Evolutionary conservation across 768 basidiomycete genomes (phyloP), one percentile per base, ranked within the genome.

Genomic region (Cystobasidium ongulense): DNA sequence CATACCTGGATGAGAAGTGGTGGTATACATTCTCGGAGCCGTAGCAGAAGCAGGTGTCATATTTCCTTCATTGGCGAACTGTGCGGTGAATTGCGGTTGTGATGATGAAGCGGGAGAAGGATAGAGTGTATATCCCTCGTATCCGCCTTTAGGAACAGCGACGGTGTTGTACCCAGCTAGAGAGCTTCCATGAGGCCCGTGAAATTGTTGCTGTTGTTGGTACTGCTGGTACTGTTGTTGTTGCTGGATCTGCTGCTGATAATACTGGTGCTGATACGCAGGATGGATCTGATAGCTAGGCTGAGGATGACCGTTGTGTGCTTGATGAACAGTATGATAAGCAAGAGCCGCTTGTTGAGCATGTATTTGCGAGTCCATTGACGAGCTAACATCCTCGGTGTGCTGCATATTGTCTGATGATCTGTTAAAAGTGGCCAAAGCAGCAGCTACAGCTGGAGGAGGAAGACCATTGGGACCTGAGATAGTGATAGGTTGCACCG

Each of bases 61-160:
- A 54, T n/a, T 59, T 29, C 33, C 33, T 35, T 27, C 57, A 5
- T 23, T 27, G 27, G 25, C 29, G 54, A 71, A 71, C 36, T 71
- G 68, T 52, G 68, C 54, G 18, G 54, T 46, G 53, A 71, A 71
- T 35, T 71, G 68, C 2, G 68, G 29, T 52, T 71, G 68, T 10
- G 68, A 39, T 4, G 53, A 57, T 5, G 36, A 7, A 5, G 68
- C 53, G 18, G 68, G 68, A 23, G 68, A 59, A 54, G 68, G 68
- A 18, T 71, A 61, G 25, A 71, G 27, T 18, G 65, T 52, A 39
- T 61, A 38, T 4, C 36, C 31, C 57, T 38, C 57, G 15, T 67
- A 23, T 1, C 7, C 25, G 43, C 23, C 65, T 27, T 53, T 25
- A 2, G 43, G 65, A 17, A 53, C 43, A 18, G 52, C 25, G 17